Evolutionary conservation across 441 rosid genomes (phyloP).

Genomic region (Biscutella laevigata): DNA sequence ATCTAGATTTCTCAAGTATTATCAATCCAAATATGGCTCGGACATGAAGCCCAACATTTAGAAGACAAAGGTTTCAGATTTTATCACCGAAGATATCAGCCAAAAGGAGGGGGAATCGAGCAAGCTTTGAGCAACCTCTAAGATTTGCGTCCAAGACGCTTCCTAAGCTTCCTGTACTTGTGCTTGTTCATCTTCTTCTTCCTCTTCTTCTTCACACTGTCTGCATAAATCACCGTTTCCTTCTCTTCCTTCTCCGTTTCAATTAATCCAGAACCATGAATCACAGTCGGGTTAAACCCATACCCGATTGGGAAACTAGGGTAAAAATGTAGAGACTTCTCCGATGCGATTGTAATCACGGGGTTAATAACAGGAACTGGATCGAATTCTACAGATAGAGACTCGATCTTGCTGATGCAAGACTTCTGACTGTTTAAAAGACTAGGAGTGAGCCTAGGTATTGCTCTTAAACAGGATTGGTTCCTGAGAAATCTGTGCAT

Average conservation of each 20-base stretch:
- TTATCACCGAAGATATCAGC: too few relatives aligned
- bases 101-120: too few relatives aligned
- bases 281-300: not conserved
- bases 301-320: slow-evolving; percentile 14
- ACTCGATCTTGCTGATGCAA: slow-evolving; percentile 1
- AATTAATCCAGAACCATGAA: not conserved
- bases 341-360: too few relatives aligned
- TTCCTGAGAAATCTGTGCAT: slow-evolving; percentile 6
- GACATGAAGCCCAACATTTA: not conserved
- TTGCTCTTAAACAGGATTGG: not conserved
- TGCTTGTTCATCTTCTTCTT: slow-evolving; percentile 92
- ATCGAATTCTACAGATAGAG: not conserved
- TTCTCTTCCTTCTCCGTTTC: not conserved
- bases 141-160: slow-evolving; percentile 38
- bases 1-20: not conserved
- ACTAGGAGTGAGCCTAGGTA: not conserved
- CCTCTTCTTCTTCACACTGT: slow-evolving; percentile 85
- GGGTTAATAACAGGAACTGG: slow-evolving; percentile 8
- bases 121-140: too few relatives aligned
- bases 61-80: not conserved
- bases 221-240: slow-evolving; percentile 37
- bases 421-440: not conserved
- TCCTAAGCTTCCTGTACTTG: slow-evolving; percentile 67
- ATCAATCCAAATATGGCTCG: not conserved
- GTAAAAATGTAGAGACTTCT: not conserved